A percentile compares a stretch with the other conserved stretches of the same genome.
phyloP scores from a whole-genome alignment of 495 filamentous ascomycete species.

The Clohesyomyces aquaticus region DNA sequence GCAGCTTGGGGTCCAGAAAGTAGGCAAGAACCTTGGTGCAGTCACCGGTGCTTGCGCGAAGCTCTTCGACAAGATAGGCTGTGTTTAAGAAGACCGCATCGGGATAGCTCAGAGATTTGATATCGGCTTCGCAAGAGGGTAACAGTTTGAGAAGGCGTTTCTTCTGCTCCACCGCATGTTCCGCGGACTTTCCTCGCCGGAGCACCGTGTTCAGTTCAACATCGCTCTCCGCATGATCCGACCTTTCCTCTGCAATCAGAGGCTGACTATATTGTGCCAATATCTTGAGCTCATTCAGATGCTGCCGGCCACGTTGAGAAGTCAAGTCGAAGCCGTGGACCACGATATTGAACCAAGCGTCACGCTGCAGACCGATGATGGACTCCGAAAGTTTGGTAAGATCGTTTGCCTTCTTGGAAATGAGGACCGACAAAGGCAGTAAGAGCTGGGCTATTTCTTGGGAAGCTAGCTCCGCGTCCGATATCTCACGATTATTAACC shows the following conservation, averaged over 20 bases:
- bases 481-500: constrained; percentile 63
- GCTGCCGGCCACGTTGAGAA: constrained; percentile 67
- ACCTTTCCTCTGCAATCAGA: constrained; percentile 78
- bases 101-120: constrained; percentile 78
- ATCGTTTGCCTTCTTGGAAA: constrained; percentile 58
- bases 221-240: constrained; percentile 88
- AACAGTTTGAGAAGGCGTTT: constrained; percentile 70
- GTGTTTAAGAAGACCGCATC: constrained; percentile 90
- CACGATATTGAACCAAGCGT: constrained; percentile 97
- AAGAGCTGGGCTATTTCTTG: constrained; percentile 83
- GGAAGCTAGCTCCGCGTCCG: constrained; percentile 76
- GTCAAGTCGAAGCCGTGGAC: constrained; percentile 85
- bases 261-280: constrained; percentile 86
- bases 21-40: constrained; percentile 86
- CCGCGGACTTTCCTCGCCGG: constrained; percentile 74
- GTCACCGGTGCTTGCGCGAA: constrained; percentile 80
- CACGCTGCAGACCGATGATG: constrained; percentile 66
- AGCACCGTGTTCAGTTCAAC: constrained; percentile 93
- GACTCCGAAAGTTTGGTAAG: constrained; percentile 55
- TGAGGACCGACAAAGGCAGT: constrained; percentile 75
- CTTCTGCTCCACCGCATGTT: constrained; percentile 80
- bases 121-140: constrained; percentile 72
- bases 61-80: constrained; percentile 78
- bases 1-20: constrained; percentile 87
- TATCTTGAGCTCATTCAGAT: constrained; percentile 71